Conservation (phyloP, 148 eudicot genomes). For the Chenopodium formosanum region DNA sequence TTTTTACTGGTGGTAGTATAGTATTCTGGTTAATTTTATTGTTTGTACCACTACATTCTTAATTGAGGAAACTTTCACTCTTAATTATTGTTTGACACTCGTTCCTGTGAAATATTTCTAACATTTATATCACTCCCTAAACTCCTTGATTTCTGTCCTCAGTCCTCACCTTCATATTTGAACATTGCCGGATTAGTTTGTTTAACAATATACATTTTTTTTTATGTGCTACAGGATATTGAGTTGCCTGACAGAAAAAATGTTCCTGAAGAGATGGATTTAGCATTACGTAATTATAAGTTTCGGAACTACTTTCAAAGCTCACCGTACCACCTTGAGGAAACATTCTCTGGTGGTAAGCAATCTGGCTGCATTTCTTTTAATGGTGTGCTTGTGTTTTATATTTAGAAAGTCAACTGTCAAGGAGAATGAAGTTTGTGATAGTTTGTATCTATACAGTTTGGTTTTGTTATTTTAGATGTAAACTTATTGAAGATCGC, state of each 20-base stretch:
- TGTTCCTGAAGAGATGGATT: constrained; percentile 10
- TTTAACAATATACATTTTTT: constrained; percentile 1
- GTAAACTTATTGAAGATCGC: background rate
- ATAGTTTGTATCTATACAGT: background rate
- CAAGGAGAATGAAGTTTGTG: background rate
- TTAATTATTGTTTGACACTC: too few relatives aligned
- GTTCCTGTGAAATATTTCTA: too few relatives aligned
- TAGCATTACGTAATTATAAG: constrained; percentile 3
- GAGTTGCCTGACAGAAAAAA: constrained; percentile 25
- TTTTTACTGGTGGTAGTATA: background rate
- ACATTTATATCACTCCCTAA: too few relatives aligned
- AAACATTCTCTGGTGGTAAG: constrained; percentile 12
- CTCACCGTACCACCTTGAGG: constrained; percentile 31
- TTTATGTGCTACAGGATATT: constrained; percentile 21
- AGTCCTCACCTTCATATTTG: background rate
- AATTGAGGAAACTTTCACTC: too few relatives aligned
- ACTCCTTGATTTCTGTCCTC: too few relatives aligned
- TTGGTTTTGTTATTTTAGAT: background rate
- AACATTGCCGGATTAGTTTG: background rate
- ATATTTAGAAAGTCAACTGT: background rate
- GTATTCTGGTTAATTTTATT: background rate
- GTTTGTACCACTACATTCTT: background rate
- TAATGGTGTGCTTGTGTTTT: background rate
- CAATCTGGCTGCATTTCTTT: background rate
- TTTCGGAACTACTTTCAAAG: constrained; percentile 10